phyloP scores from a whole-genome alignment of 495 filamentous ascomycete genomes.

The Xylaria telfairii region DNA sequence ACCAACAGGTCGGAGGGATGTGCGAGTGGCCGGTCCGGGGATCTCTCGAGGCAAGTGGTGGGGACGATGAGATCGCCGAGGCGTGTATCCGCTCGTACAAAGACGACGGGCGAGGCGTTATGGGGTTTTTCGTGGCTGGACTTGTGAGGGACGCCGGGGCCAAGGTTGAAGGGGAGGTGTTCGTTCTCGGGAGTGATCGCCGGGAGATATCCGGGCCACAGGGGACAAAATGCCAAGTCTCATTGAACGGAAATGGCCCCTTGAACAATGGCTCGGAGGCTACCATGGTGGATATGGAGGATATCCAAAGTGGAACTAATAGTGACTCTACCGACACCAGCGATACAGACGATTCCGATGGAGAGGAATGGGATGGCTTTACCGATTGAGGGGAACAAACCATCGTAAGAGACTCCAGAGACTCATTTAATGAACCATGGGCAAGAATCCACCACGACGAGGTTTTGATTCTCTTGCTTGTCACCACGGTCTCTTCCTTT shows the following conservation, averaged over 20 bases:
- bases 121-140: constrained; percentile 53
- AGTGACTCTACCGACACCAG: neutral
- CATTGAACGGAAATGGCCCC: neutral
- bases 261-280: neutral
- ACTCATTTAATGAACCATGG: too few relatives aligned
- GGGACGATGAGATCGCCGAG: constrained; percentile 54
- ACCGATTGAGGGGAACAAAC: constrained; percentile 41
- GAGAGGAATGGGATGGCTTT: constrained; percentile 58
- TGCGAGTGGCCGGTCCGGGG: constrained; percentile 76
- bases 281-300: neutral
- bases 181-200: neutral
- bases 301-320: neutral
- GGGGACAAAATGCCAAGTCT: neutral
- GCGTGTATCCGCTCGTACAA: constrained; percentile 83
- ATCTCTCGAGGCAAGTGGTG: constrained; percentile 50
- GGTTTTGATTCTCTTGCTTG: too few relatives aligned
- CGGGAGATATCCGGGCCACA: neutral
- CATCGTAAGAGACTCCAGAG: neutral
- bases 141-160: constrained; percentile 43
- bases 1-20: constrained; percentile 74
- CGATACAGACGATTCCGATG: constrained; percentile 25
- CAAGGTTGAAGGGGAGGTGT: neutral
- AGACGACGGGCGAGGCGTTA: constrained; percentile 73
- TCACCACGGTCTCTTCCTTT: too few relatives aligned
- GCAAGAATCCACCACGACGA: neutral